Base-by-base conservation (phyloP, 345 rosid genomes). In the Acer yangbiense region DNA sequence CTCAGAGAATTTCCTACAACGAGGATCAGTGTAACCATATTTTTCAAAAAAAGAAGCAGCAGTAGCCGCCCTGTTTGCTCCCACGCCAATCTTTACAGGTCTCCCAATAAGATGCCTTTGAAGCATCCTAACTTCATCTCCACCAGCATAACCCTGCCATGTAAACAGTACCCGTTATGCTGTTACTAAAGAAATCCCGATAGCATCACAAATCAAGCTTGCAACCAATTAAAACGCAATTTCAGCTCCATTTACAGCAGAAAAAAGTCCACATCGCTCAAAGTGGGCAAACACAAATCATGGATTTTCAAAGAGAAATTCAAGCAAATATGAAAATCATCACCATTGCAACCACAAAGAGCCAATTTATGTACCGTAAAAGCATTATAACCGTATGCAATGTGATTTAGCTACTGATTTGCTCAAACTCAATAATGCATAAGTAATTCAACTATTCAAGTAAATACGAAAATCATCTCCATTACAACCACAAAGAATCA, bases 71-170 rank as follows among this genome's bases (percentile, higher is more conserved):
- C 97, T 84, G 80, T 94, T 88, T 44, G 93, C 86, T 2, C 98
- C 98, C 1, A 92, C 87, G 7, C 97, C 98, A 64, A 90, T 83
- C 79, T 85, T 89, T 13, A 69, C 81, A 0, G 86, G 77, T 73
- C 61, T 81, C 75, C 80, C 83, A 77, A 66, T 60, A 65, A 92
- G 83, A 83, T 90, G 97, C 85, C 94, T 90, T 54, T 80, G 76
- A 69, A 94, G 93, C 96, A 92, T 94, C 84, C 81, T 91, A 64
- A 86, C 94, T 85, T 94, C 98, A 87, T 91, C 98, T 68, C 97
- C 98, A 66, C 98, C 94, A 68, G 87, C 92, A 83, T 94, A 94
- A 77, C 98, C 98, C 98, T 90, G 61, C 65, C 61, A 75, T 39
- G 54, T 14, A 61, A 43, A 20, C 2, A 11, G 35, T 27, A 69